A percentile compares a stretch with the other conserved stretches of the same genome.
phyloP scores from a whole-genome alignment of 2,329 filamentous ascomycete species.

The Xylariaceae sp. region DNA sequence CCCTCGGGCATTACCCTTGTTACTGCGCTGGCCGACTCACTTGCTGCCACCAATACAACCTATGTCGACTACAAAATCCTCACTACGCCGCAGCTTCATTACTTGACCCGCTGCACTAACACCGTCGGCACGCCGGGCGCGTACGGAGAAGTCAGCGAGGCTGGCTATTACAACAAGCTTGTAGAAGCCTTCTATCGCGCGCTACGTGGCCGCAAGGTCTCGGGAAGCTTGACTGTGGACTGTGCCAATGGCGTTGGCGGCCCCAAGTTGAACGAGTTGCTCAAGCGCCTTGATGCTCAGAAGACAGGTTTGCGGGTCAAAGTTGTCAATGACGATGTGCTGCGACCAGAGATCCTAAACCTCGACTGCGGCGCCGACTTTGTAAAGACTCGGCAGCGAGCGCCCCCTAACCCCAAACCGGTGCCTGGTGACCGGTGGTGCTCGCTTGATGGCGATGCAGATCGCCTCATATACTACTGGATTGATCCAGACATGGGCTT shows the following conservation, averaged over 20 bases:
- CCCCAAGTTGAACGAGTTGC: conserved; percentile 79
- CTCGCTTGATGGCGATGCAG: conserved; percentile 91
- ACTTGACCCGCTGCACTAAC: conserved; percentile 90
- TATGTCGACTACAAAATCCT: conserved; percentile 83
- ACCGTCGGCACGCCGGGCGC: conserved; percentile 81
- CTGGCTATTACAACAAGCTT: conserved; percentile 93
- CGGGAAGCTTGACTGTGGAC: conserved; percentile 77
- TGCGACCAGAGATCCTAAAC: conserved; percentile 85
- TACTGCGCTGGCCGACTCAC: conserved; percentile 70
- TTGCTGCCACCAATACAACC: conserved; percentile 70
- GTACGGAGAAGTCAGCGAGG: conserved; percentile 85
- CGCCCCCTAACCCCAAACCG: conserved; percentile 77
- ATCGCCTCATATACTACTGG: conserved; percentile 95
- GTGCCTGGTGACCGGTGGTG: conserved; percentile 73
- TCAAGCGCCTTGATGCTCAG: conserved; percentile 71
- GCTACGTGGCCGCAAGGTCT: conserved; percentile 70
- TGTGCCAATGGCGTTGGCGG: conserved; percentile 96
- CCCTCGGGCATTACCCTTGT: conserved; percentile 85
- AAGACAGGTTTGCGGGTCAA: conserved; percentile 74
- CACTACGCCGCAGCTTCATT: conserved; percentile 97
- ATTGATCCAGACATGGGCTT: conserved; percentile 77
- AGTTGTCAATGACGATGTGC: conserved; percentile 88
- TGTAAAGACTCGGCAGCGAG: conserved; percentile 94
- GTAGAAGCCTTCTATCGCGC: conserved; percentile 77
- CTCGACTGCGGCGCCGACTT: conserved; percentile 93